These are phyloP conservation scores for Cephaloascus fragrans DNA, from an alignment of 805 yeast species.

Conservation along the genomic window DNA sequence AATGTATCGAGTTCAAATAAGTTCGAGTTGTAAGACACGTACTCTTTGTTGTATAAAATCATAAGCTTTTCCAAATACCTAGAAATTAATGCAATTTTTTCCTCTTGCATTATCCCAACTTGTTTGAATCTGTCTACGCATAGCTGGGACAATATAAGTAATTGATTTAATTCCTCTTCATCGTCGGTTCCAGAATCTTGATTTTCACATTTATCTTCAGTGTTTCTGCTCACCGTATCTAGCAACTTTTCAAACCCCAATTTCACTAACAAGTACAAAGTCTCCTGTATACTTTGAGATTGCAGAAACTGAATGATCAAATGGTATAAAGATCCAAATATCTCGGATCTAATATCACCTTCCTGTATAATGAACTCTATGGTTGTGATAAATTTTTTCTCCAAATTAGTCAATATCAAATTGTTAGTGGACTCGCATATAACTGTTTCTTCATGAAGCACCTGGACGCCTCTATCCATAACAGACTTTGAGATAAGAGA, in stretches of 20 bases:
- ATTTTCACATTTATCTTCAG: too few species aligned
- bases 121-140: not conserved
- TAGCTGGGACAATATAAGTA: not conserved
- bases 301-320: not conserved
- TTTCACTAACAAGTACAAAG: not conserved
- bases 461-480: too few species aligned
- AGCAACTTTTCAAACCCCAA: not conserved
- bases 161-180: not conserved
- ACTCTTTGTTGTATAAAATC: not conserved
- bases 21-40: not conserved
- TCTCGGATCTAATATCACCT: not conserved
- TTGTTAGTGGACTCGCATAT: not conserved
- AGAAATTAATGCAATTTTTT: not conserved
- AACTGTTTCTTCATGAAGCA: too few species aligned
- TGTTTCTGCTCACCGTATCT: too few species aligned
- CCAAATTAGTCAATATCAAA: not conserved
- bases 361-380: not conserved
- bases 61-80: not conserved
- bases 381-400: not conserved
- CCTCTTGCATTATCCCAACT: too few species aligned
- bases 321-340: not conserved
- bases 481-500: not conserved
- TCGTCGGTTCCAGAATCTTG: not conserved
- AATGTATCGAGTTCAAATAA: not conserved
- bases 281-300: too few species aligned